Evolutionary conservation across 2,329 filamentous ascomycete genomes (phyloP), one percentile per base, ranked within the genome.

Genomic region (Aspergillus terreus): DNA sequence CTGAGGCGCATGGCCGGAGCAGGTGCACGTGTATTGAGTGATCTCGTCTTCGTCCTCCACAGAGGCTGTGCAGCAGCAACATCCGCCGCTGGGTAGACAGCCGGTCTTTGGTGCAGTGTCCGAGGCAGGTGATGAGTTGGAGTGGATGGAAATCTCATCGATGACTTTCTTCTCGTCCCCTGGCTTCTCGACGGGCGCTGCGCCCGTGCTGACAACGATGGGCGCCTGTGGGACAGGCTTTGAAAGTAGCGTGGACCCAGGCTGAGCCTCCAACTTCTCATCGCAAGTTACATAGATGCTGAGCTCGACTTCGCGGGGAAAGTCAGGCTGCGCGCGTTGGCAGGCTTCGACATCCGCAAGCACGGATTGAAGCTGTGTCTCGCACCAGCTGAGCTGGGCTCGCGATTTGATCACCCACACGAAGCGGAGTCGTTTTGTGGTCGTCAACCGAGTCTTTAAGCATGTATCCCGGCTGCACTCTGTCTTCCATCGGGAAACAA

Each of bases 401-500:
- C 71, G 72, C n/a, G 76, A 75, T 60, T 81, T 83, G 49, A 84
- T 74, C 5, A 83, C 77, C 82, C 82, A 85, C 9, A 82, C 69
- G 54, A 82, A 82, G 1, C 76, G 76, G 27, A 83, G 68, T 36
- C 74, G 71, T 42, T 78, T 73, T 0, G 78, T 81, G 6, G 74
- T 75, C 4, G 68, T 61, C 6, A 70, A 59, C 3, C 61, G 51
- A 27, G 47, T 27, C 45, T 51, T 61, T 61, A 43, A 4, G 25
- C 44, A 23, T n/a, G 27, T 30, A 30, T 46, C 46, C 11, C 35
- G 38, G 49, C 44, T 23, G 32, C 59, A 69, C 36, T 73, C 68
- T 42, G 60, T 63, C 36, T 61, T 69, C 74, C 73, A 80, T 21
- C 66, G 70, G n/a, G 72, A 66, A 1, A 83, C 66, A n/a, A 85